These are phyloP conservation scores for Glarea lozoyensis DNA, from an alignment of 495 filamentous ascomycete species.

Conservation along the genomic window DNA sequence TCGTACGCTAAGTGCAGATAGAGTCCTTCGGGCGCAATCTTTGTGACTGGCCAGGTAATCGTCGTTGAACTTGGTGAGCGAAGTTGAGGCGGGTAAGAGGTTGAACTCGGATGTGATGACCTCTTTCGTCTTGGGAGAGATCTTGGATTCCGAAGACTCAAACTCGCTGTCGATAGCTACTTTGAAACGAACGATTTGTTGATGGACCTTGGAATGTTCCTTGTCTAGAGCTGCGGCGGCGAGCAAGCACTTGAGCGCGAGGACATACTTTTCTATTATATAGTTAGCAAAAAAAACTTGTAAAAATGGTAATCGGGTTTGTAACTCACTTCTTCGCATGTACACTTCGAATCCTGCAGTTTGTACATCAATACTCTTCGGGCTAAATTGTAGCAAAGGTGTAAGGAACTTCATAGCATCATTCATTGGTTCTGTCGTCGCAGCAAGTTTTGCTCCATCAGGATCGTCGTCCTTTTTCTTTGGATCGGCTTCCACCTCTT, in stretches of 20 bases:
- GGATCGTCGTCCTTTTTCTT: conserved; percentile 89
- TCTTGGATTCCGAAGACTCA: too few species aligned
- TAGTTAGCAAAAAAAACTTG: conserved; percentile 19
- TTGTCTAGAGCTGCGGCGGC: conserved; percentile 61
- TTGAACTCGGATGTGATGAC: conserved; percentile 58
- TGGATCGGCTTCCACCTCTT: conserved; percentile 35
- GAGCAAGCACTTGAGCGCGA: conserved; percentile 77
- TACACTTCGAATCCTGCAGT: conserved; percentile 84
- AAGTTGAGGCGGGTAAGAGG: conserved; percentile 45
- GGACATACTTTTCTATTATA: conserved; percentile 62
- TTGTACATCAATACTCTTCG: conserved; percentile 77
- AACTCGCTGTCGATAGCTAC: conserved; percentile 48
- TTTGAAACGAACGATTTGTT: conserved; percentile 64
- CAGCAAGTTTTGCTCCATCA: conserved; percentile 62
- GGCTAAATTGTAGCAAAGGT: conserved; percentile 69
- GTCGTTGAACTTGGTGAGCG: conserved; percentile 59
- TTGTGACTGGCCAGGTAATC: conserved; percentile 55
- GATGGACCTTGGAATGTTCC: conserved; percentile 65
- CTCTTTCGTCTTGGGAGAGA: conserved; percentile 52
- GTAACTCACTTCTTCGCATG: conserved; percentile 60
- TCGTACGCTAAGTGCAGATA: conserved; percentile 51
- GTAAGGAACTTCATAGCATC: conserved; percentile 82
- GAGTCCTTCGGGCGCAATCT: conserved; percentile 52
- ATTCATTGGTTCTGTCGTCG: conserved; percentile 72
- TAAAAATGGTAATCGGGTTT: background rate